Conservation (phyloP, 192 early-diverging fungal species). For the Podila epigama region DNA sequence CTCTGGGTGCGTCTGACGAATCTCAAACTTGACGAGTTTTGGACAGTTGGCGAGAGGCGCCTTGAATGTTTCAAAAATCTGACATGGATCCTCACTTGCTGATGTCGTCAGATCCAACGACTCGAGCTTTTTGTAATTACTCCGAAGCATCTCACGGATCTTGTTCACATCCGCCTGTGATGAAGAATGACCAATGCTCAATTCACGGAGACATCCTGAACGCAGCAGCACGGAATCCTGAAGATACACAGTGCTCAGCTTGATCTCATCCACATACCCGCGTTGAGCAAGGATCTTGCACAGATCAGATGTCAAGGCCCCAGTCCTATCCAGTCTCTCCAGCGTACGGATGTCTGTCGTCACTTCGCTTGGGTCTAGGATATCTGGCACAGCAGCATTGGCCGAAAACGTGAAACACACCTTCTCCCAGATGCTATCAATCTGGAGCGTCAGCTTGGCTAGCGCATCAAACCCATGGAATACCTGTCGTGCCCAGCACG, state of each 20-base stretch:
- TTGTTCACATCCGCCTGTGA: constrained; percentile 10
- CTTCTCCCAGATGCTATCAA: constrained; percentile 6
- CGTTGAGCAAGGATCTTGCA: not conserved
- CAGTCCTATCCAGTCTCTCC: too few relatives aligned
- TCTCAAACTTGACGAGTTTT: constrained; percentile 2
- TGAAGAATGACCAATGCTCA: not conserved
- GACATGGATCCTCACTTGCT: constrained; percentile 21
- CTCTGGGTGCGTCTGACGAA: constrained; percentile 5
- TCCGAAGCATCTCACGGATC: constrained; percentile 14
- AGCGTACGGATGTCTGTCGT: too few relatives aligned
- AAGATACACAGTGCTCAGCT: not conserved
- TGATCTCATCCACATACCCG: not conserved
- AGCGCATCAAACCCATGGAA: constrained; percentile 19
- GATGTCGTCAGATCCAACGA: constrained; percentile 12
- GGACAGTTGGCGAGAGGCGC: constrained; percentile 16
- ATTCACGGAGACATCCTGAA: not conserved
- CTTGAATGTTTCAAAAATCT: constrained; percentile 32
- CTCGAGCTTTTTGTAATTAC: constrained; percentile 10
- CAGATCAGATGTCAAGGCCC: not conserved
- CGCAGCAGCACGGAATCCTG: not conserved
- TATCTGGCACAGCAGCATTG: constrained; percentile 1
- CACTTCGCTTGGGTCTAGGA: too few relatives aligned
- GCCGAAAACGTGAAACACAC: constrained; percentile 11
- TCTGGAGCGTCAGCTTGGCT: constrained; percentile 11
- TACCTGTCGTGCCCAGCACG: not conserved